These are phyloP conservation scores for Gaeumannomyces sp. DNA, from an alignment of 2,329 filamentous ascomycete species.

Conservation along the genomic window DNA sequence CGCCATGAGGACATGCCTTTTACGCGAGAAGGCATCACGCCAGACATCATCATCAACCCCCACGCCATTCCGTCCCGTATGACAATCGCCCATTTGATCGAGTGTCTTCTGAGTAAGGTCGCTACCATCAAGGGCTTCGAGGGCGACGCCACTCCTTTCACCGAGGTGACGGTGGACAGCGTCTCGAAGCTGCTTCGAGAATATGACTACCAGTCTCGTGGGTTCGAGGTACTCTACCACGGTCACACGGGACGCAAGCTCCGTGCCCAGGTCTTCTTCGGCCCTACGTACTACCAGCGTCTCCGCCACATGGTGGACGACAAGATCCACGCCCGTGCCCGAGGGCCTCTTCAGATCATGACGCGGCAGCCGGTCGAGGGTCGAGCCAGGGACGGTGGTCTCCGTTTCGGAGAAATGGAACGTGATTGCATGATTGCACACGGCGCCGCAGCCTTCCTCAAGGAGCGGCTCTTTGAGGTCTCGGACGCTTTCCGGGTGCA, in stretches of 20 bases:
- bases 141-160: slow-evolving; percentile 96
- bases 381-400: slow-evolving; percentile 93
- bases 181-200: slow-evolving; percentile 80
- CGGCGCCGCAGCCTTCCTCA: slow-evolving; percentile 91
- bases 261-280: slow-evolving; percentile 90
- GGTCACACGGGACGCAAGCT: slow-evolving; percentile 94
- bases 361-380: slow-evolving; percentile 96
- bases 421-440: slow-evolving; percentile 99
- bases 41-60: slow-evolving; percentile 97
- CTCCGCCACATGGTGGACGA: slow-evolving; percentile 99
- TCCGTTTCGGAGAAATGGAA: slow-evolving; percentile 99
- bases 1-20: slow-evolving; percentile 99
- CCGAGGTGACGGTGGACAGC: slow-evolving; percentile 91
- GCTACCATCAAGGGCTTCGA: slow-evolving; percentile 89
- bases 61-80: slow-evolving; percentile 99
- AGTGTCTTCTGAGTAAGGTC: slow-evolving; percentile 96
- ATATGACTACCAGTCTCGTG: slow-evolving; percentile 92
- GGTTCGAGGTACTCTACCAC: slow-evolving; percentile 98
- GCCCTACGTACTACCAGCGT: slow-evolving; percentile 97
- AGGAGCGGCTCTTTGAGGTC: slow-evolving; percentile 95
- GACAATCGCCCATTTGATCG: slow-evolving; percentile 99
- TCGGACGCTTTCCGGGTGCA: slow-evolving; percentile 97
- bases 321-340: slow-evolving; percentile 98
- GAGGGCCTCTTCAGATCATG: slow-evolving; percentile 94
- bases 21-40: slow-evolving; percentile 80